phyloP scores from a whole-genome alignment of 2,329 filamentous ascomycete genomes.

The Ilyonectria destructans region DNA sequence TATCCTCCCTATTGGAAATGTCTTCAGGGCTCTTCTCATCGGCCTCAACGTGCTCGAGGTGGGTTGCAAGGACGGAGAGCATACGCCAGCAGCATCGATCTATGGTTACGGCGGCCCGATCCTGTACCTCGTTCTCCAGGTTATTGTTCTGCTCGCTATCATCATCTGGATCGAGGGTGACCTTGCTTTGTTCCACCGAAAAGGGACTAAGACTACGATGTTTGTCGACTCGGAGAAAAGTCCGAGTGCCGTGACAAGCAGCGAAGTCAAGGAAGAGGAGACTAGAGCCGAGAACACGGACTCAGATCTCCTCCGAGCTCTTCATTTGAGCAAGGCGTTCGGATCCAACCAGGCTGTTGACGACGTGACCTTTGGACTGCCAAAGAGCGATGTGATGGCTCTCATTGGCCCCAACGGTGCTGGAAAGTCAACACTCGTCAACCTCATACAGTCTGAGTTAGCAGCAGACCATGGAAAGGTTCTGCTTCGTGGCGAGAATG shows the following conservation, averaged over 20 bases:
- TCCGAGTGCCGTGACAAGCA: constrained; percentile 36
- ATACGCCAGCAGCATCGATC: constrained; percentile 77
- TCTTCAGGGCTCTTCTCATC: constrained; percentile 81
- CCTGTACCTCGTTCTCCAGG: constrained; percentile 82
- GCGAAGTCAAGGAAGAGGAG: constrained; percentile 49
- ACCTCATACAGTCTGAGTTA: constrained; percentile 85
- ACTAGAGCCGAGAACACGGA: constrained; percentile 51
- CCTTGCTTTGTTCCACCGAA: constrained; percentile 63
- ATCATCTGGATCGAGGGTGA: constrained; percentile 86
- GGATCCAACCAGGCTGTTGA: constrained; percentile 77
- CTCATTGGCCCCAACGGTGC: constrained; percentile 85
- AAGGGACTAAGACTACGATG: constrained; percentile 41
- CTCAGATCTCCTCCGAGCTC: constrained; percentile 71
- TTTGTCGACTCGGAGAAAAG: constrained; percentile 33
- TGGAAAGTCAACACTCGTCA: constrained; percentile 89
- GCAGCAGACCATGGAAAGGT: constrained; percentile 77
- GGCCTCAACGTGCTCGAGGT: constrained; percentile 85
- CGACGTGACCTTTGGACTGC: constrained; percentile 80
- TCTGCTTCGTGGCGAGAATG: constrained; percentile 82
- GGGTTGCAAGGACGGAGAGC: constrained; percentile 75
- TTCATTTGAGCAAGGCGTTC: constrained; percentile 80
- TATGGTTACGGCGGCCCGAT: constrained; percentile 84
- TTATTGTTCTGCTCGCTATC: constrained; percentile 75
- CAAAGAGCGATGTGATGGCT: constrained; percentile 79
- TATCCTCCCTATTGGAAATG: constrained; percentile 55